Evolutionary conservation across 2,329 filamentous ascomycete species (phyloP).

Genomic region (Thermothelomyces thermophilus): DNA sequence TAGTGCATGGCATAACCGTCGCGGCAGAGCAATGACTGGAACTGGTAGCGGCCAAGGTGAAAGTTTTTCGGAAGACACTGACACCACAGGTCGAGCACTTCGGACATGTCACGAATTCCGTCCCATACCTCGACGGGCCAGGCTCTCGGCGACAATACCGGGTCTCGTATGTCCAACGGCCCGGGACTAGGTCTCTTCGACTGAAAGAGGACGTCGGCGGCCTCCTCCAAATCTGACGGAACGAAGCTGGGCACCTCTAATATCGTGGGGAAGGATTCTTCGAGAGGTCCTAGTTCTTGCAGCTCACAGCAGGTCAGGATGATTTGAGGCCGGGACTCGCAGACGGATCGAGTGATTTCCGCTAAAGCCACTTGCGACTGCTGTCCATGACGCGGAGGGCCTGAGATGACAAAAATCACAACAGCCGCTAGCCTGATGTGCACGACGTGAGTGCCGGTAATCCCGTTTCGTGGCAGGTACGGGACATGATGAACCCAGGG

Average conservation of each 20-base stretch:
- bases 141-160: constrained; percentile 28
- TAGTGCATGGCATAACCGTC: constrained; percentile 53
- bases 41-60: constrained; percentile 35
- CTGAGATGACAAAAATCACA: constrained; percentile 55
- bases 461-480: constrained; percentile 57
- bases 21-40: constrained; percentile 44
- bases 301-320: constrained; percentile 46
- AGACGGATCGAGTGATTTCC: constrained; percentile 37
- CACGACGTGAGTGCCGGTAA: constrained; percentile 56
- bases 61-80: constrained; percentile 41
- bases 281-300: constrained; percentile 33
- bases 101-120: constrained; percentile 33
- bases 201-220: constrained; percentile 48
- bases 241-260: constrained; percentile 45
- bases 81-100: constrained; percentile 42
- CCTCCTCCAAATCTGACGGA: constrained; percentile 40
- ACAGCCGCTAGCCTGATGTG: constrained; percentile 55
- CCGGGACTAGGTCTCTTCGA: constrained; percentile 10
- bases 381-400: constrained; percentile 40
- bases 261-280: constrained; percentile 44
- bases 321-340: constrained; percentile 44
- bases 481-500: constrained; percentile 62
- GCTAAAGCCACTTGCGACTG: constrained; percentile 47
- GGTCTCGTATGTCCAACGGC: constrained; percentile 26
- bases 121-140: constrained; percentile 41